Evolutionary conservation across 805 yeast species (phyloP).

Genomic region (Kodamaea laetipori): DNA sequence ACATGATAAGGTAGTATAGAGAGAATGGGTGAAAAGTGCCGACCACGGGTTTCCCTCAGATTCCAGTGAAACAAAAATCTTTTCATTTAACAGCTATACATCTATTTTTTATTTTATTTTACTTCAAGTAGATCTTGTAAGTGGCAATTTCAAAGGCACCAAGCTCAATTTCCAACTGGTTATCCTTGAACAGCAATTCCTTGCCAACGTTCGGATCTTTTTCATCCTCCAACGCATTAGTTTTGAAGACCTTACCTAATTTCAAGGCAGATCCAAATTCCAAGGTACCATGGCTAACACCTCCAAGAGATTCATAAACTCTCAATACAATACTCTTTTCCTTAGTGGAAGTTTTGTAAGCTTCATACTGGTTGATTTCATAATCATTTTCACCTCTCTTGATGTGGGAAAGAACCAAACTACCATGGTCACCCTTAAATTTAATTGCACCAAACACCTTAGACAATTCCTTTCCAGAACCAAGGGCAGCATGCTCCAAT

Average conservation of each 20-base stretch:
- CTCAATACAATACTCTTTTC: conserved; percentile 64
- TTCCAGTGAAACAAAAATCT: not conserved
- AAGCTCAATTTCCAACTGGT: conserved; percentile 47
- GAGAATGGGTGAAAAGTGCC: too few relatives aligned
- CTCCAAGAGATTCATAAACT: conserved; percentile 88
- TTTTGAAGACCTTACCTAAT: conserved; percentile 51
- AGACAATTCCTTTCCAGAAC: conserved; percentile 14
- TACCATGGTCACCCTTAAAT: conserved; percentile 42
- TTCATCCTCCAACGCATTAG: conserved; percentile 61
- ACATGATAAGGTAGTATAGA: too few relatives aligned
- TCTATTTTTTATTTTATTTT: conserved; percentile 2
- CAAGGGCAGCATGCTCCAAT: conserved; percentile 23
- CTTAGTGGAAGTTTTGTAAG: conserved; percentile 45
- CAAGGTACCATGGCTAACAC: conserved; percentile 58
- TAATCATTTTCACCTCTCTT: conserved; percentile 88
- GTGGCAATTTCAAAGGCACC: conserved; percentile 82
- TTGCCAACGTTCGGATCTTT: conserved; percentile 24
- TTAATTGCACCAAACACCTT: conserved; percentile 23
- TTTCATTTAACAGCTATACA: conserved; percentile 1
- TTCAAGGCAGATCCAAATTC: conserved; percentile 38
- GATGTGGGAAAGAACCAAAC: conserved; percentile 70
- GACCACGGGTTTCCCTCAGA: too few relatives aligned
- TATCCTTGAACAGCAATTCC: conserved; percentile 39
- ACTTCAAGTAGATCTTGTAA: conserved; percentile 47
- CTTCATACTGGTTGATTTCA: conserved; percentile 48